These are phyloP conservation scores for Dissophora ornata DNA, from an alignment of 192 early-diverging fungal species.

Conservation along the genomic window DNA sequence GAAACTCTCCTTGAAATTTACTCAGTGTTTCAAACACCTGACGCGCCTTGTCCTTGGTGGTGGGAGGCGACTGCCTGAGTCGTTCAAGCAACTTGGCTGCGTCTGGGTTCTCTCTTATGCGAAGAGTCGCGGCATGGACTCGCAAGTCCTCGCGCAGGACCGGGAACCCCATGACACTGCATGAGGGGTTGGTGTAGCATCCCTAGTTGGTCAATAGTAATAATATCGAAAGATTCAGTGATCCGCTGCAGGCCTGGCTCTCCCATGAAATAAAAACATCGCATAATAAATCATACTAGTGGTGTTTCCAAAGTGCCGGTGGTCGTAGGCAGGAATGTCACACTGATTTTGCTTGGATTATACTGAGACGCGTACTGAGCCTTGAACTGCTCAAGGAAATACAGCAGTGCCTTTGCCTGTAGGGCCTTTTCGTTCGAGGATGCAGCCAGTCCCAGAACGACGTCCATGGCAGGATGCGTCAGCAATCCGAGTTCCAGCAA, in stretches of 20 bases:
- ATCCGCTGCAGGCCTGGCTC: no score
- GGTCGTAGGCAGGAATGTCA: slow-evolving; percentile 72
- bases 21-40: slow-evolving; percentile 76
- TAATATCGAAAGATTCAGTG: no score
- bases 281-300: no score
- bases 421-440: slow-evolving; percentile 25
- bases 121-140: slow-evolving; percentile 68
- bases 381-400: slow-evolving; percentile 79
- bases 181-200: slow-evolving; percentile 71
- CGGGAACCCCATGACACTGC: slow-evolving; percentile 72
- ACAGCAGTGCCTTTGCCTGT: slow-evolving; percentile 67
- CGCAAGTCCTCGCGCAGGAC: slow-evolving; percentile 68
- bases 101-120: slow-evolving; percentile 70
- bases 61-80: slow-evolving; percentile 43
- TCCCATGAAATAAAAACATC: no score
- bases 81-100: slow-evolving; percentile 50
- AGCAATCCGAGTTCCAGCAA: slow-evolving; percentile 63
- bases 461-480: slow-evolving; percentile 50
- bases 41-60: slow-evolving; percentile 55
- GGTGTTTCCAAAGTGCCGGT: slow-evolving; percentile 63
- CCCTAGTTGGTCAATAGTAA: slow-evolving; percentile 44
- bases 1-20: slow-evolving; percentile 70
- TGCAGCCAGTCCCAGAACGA: slow-evolving; percentile 56
- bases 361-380: slow-evolving; percentile 66
- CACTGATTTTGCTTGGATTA: slow-evolving; percentile 53